Percentiles rank a stretch among this genome's conserved stretches.
phyloP scores from a whole-genome alignment of 108 stramenopile genomes.

The Licmophora abbreviata region DNA sequence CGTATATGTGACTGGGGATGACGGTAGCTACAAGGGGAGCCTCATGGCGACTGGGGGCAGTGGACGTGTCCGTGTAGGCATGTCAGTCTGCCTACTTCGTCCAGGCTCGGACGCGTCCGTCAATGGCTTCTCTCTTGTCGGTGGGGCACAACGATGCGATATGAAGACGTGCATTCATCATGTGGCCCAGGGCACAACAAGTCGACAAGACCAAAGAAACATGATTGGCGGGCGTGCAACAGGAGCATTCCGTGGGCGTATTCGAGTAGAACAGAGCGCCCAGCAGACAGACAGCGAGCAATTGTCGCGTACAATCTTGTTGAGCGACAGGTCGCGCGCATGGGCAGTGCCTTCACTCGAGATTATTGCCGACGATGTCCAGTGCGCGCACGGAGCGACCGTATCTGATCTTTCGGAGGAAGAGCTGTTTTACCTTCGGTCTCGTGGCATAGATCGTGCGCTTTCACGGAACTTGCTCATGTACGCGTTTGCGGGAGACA shows the following conservation, averaged over 20 bases:
- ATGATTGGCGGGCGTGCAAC: conserved; percentile 85
- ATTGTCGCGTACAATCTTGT: conserved; percentile 77
- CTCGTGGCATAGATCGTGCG: conserved; percentile 73
- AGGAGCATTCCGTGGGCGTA: conserved; percentile 86
- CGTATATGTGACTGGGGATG: conserved; percentile 69
- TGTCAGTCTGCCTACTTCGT: conserved; percentile 56
- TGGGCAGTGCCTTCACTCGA: conserved; percentile 90
- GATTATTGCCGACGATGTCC: conserved; percentile 93
- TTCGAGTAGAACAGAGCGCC: conserved; percentile 88
- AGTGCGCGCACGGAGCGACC: conserved; percentile 94
- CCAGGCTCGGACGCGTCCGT: conserved; percentile 53
- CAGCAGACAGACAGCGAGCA: conserved; percentile 90
- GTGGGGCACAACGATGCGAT: conserved; percentile 78
- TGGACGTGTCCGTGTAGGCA: conserved; percentile 61
- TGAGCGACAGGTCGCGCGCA: conserved; percentile 77
- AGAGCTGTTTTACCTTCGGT: conserved; percentile 86
- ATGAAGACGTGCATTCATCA: conserved; percentile 89
- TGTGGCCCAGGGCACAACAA: conserved; percentile 70
- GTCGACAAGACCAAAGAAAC: conserved; percentile 83
- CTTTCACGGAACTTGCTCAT: conserved; percentile 73
- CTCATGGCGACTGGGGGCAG: conserved; percentile 76
- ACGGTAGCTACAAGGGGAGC: conserved; percentile 43
- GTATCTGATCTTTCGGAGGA: conserved; percentile 93
- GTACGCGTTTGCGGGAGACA: conserved; percentile 85
- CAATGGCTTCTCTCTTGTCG: conserved; percentile 71